Evolutionary conservation across 345 rosid species (phyloP).

Genomic region (Microcos paniculata): DNA sequence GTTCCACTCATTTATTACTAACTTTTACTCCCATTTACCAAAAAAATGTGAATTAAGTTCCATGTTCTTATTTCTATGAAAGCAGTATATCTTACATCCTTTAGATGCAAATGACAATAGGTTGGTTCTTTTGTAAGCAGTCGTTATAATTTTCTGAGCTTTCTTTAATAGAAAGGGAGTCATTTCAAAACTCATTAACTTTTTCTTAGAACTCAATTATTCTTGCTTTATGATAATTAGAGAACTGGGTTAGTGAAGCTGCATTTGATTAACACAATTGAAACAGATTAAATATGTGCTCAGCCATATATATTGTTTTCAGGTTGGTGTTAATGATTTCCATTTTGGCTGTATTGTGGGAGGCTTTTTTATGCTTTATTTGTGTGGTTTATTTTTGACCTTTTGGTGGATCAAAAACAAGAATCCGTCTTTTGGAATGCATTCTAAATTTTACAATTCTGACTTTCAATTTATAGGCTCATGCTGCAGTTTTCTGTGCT

Average conservation of each 20-base stretch:
- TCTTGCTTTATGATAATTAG: background rate
- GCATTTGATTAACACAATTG: background rate
- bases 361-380: background rate
- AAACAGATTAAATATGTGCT: background rate
- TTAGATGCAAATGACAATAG: background rate
- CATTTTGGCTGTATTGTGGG: background rate
- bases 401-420: background rate
- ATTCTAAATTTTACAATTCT: slow-evolving; percentile 8
- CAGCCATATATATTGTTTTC: background rate
- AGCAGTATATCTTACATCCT: background rate
- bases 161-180: background rate
- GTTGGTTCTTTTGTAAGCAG: background rate
- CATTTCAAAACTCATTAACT: background rate
- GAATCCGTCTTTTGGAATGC: background rate
- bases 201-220: background rate
- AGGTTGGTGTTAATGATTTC: background rate
- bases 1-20: background rate
- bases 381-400: background rate
- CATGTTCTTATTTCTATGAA: background rate
- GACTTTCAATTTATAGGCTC: slow-evolving; percentile 44
- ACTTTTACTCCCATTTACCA: background rate
- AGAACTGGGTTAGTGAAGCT: background rate
- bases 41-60: background rate
- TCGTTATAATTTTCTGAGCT: background rate
- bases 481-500: slow-evolving; percentile 46